phyloP scores from a whole-genome alignment of 2,329 filamentous ascomycete genomes.

The Monosporascus sp. region DNA sequence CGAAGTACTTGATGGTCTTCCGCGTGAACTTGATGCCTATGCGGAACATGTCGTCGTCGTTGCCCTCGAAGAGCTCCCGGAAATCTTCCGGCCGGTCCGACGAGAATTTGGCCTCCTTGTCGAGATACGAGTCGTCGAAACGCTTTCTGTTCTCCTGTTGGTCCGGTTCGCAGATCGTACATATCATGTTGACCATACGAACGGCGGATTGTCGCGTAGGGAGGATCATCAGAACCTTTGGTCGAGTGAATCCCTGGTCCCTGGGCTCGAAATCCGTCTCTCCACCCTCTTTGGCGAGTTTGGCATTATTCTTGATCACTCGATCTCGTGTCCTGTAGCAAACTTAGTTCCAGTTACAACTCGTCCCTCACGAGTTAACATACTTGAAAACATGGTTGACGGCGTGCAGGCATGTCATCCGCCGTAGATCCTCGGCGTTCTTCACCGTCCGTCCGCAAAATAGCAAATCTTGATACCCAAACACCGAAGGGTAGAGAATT shows the following conservation, averaged over 20 bases:
- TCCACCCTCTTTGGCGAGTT: conserved; percentile 60
- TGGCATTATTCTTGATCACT: conserved; percentile 88
- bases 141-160: conserved; percentile 94
- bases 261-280: conserved; percentile 66
- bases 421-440: conserved; percentile 65
- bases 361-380: conserved; percentile 17
- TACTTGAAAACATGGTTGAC: conserved; percentile 89
- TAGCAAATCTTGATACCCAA: conserved; percentile 76
- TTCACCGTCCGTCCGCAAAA: conserved; percentile 65
- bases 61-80: conserved; percentile 82
- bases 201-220: conserved; percentile 85
- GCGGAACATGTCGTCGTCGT: conserved; percentile 96
- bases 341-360: conserved; percentile 10
- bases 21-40: conserved; percentile 95
- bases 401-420: conserved; percentile 72
- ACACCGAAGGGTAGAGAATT: conserved; percentile 64
- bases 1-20: conserved; percentile 91
- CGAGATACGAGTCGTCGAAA: conserved; percentile 77
- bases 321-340: conserved; percentile 67
- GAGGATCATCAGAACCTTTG: conserved; percentile 85
- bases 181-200: conserved; percentile 71
- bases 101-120: conserved; percentile 62
- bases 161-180: conserved; percentile 70
- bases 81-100: conserved; percentile 80
- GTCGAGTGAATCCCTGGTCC: conserved; percentile 92